phyloP scores from a whole-genome alignment of 257 asterid genomes.

The Nicotiana attenuata region DNA sequence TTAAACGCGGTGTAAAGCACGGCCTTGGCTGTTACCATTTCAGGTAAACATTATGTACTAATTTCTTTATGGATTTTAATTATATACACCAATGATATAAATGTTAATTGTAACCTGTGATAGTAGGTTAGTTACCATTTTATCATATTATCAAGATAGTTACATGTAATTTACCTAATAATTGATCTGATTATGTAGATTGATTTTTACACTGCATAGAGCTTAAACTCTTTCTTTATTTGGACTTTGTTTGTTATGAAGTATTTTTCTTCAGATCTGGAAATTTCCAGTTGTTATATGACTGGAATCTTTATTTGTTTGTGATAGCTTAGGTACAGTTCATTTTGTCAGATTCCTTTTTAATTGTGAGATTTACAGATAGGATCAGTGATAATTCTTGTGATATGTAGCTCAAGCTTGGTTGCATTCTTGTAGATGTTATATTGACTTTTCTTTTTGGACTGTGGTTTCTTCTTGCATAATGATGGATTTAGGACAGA shows the following conservation, averaged over 20 bases:
- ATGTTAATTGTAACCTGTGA: too few species aligned
- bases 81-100: too few species aligned
- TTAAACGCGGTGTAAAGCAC: slow-evolving; percentile 72
- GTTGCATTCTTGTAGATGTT: neutral
- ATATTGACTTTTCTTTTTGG: neutral
- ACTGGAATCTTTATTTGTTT: neutral
- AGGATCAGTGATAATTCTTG: neutral
- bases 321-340: neutral
- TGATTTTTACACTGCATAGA: too few species aligned
- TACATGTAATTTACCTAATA: too few species aligned
- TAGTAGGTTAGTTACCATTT: too few species aligned
- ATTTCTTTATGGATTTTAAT: too few species aligned
- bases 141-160: too few species aligned
- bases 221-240: too few species aligned
- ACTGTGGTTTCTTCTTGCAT: neutral
- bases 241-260: neutral
- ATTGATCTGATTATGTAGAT: too few species aligned
- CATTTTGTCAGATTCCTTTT: neutral
- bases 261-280: neutral
- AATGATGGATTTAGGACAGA: neutral
- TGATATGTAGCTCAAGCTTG: neutral
- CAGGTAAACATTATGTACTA: slow-evolving; percentile 35
- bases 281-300: neutral
- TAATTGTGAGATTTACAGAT: neutral
- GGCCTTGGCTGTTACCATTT: slow-evolving; percentile 90